Percentiles rank a stretch among this genome's conserved stretches.
These are phyloP conservation scores for Pseudoturritis turrita DNA, from an alignment of 345 rosid species.

Conservation along the genomic window DNA sequence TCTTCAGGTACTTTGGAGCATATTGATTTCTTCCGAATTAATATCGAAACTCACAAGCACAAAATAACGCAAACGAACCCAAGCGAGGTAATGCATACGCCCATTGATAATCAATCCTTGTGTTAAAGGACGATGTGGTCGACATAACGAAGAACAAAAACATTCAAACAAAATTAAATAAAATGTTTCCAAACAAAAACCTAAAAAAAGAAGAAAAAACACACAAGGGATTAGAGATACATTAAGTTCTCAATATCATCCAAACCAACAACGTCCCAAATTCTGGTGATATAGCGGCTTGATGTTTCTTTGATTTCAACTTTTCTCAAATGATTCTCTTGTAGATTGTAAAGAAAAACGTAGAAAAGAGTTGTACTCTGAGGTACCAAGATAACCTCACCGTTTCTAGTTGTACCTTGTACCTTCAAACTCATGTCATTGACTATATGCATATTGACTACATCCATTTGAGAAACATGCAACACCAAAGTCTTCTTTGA, in stretches of 20 bases:
- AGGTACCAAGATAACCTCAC: slow-evolving; percentile 1
- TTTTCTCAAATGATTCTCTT: background rate
- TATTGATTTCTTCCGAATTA: no score
- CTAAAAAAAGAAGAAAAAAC: no score
- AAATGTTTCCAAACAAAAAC: no score
- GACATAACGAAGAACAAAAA: background rate
- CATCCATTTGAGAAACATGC: background rate
- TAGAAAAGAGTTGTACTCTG: background rate
- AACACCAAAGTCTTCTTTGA: background rate
- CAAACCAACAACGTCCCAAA: background rate
- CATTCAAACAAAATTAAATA: no score
- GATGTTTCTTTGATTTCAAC: background rate
- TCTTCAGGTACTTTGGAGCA: no score
- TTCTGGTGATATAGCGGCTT: background rate
- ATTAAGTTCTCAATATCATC: slow-evolving; percentile 1
- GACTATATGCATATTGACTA: background rate
- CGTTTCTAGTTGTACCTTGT: background rate
- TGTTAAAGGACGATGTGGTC: background rate
- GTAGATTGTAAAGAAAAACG: background rate
- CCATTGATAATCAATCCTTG: background rate
- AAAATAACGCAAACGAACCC: background rate
- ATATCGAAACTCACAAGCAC: no score
- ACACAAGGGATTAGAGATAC: background rate
- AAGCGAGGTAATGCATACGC: background rate
- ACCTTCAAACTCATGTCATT: background rate